A percentile compares a stretch with the other conserved stretches of the same genome.
Evolutionary conservation across 257 asterid species (phyloP).

Genomic region (Petunia secreta): DNA sequence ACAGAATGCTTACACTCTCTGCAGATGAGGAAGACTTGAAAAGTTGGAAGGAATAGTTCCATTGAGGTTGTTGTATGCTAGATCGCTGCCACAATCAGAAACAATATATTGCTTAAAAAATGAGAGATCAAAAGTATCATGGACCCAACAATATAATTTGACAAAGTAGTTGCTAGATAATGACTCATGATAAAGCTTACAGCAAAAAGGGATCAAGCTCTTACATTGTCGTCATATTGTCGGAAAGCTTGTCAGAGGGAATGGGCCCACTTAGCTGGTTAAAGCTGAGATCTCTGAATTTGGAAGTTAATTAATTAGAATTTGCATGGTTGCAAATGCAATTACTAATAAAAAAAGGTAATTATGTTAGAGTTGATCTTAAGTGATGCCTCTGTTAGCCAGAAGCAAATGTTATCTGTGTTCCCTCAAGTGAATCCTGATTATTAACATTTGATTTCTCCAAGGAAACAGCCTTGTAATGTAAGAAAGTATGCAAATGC

Average conservation of each 20-base stretch:
- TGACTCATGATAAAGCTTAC: conserved; percentile 3
- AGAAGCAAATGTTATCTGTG: not conserved
- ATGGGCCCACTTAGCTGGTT: conserved; percentile 80
- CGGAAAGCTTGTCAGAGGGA: conserved; percentile 63
- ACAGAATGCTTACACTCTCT: conserved; percentile 69
- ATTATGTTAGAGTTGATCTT: not conserved
- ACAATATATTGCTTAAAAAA: conserved; percentile 14
- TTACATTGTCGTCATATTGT: conserved; percentile 84
- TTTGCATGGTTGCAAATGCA: conserved; percentile 22
- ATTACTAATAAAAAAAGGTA: conserved; percentile 23
- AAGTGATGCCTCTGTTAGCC: conserved; percentile 7
- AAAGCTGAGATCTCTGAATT: conserved; percentile 75
- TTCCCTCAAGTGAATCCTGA: conserved; percentile 5
- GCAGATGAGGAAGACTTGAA: conserved; percentile 76
- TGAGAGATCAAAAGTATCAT: not conserved
- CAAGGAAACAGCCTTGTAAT: conserved; percentile 1
- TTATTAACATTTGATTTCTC: conserved; percentile 22
- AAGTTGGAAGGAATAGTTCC: conserved; percentile 84
- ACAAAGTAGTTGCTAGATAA: not conserved
- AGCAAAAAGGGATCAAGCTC: conserved; percentile 33
- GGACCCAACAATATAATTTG: not conserved
- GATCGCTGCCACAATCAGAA: conserved; percentile 56
- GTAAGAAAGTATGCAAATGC: not conserved
- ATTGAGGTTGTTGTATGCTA: conserved; percentile 70
- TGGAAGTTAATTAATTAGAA: conserved; percentile 30